Conservation (phyloP, 257 asterid species). For the Euphrasia confusa region DNA sequence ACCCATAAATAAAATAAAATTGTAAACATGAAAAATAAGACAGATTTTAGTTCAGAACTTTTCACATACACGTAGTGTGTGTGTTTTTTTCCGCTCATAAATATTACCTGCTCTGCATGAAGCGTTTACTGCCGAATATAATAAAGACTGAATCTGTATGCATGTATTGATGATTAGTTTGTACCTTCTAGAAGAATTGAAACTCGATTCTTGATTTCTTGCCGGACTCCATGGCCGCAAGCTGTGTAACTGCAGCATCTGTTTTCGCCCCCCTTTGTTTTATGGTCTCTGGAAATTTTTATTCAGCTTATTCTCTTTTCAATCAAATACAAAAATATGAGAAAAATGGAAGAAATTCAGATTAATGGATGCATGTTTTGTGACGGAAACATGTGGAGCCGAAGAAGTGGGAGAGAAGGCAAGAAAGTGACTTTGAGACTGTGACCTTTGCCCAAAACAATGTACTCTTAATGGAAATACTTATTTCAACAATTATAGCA, state of each 20-base stretch:
- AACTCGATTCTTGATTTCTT: slow-evolving; percentile 33
- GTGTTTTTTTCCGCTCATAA: slow-evolving; percentile 4
- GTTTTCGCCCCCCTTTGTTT: slow-evolving; percentile 19
- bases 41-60: slow-evolving; percentile 26
- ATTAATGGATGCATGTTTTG: slow-evolving; percentile 1
- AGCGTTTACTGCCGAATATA: slow-evolving; percentile 7
- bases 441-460: background rate
- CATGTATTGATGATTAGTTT: slow-evolving; percentile 11
- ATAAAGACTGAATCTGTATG: slow-evolving; percentile 22
- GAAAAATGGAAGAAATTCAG: slow-evolving; percentile 23
- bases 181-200: slow-evolving; percentile 47
- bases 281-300: slow-evolving; percentile 8
- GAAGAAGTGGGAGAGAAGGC: background rate
- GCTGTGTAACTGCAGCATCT: slow-evolving; percentile 65
- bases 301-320: background rate
- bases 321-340: background rate
- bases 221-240: slow-evolving; percentile 45
- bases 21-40: slow-evolving; percentile 16
- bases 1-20: slow-evolving; percentile 5
- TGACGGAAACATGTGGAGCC: background rate
- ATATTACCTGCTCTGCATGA: slow-evolving; percentile 16
- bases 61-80: slow-evolving; percentile 33
- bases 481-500: too few species aligned
- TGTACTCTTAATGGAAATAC: too few species aligned
- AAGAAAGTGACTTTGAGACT: background rate